Evolutionary conservation across 1,284 basidiomycete species (phyloP).

Genomic region (Prillingera fragicola): DNA sequence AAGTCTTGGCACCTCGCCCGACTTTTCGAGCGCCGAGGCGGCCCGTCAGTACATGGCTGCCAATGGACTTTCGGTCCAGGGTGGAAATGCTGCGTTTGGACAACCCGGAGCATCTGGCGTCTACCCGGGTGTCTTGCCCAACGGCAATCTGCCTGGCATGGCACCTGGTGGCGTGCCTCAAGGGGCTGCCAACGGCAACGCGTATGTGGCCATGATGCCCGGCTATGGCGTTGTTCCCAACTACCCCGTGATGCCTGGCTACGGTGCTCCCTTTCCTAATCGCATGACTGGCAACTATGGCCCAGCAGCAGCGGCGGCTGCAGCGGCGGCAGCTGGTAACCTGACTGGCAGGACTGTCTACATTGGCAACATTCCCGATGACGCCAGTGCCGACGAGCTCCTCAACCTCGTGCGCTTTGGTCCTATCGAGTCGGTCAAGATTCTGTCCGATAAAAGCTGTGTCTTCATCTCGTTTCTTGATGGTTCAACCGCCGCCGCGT

Average conservation of each 20-base stretch:
- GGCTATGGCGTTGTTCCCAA: conserved; percentile 8
- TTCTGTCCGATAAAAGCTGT: conserved; percentile 95
- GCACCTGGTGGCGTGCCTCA: not conserved
- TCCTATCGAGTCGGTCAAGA: conserved; percentile 87
- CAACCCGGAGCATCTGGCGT: too few relatives aligned
- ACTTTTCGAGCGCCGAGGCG: conserved; percentile 13
- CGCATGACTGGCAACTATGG: conserved; percentile 53
- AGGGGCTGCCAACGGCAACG: conserved; percentile 2
- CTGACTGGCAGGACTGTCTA: conserved; percentile 85
- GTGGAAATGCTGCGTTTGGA: conserved; percentile 2
- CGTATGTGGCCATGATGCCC: conserved; percentile 1
- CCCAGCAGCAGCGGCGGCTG: conserved; percentile 65
- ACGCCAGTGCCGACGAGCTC: conserved; percentile 93
- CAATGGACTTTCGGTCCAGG: conserved; percentile 4
- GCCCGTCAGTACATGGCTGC: conserved; percentile 8
- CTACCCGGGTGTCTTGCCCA: not conserved
- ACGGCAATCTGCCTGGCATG: not conserved
- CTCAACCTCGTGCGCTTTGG: conserved; percentile 97
- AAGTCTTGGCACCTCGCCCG: conserved; percentile 17
- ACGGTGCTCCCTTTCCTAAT: conserved; percentile 34
- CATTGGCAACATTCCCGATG: conserved; percentile 92
- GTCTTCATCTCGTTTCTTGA: conserved; percentile 98
- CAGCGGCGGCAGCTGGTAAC: conserved; percentile 62
- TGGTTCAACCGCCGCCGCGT: conserved; percentile 79
- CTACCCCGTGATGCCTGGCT: conserved; percentile 15